phyloP scores from a whole-genome alignment of 192 early-diverging fungal genomes.

The Gigaspora rosea region DNA sequence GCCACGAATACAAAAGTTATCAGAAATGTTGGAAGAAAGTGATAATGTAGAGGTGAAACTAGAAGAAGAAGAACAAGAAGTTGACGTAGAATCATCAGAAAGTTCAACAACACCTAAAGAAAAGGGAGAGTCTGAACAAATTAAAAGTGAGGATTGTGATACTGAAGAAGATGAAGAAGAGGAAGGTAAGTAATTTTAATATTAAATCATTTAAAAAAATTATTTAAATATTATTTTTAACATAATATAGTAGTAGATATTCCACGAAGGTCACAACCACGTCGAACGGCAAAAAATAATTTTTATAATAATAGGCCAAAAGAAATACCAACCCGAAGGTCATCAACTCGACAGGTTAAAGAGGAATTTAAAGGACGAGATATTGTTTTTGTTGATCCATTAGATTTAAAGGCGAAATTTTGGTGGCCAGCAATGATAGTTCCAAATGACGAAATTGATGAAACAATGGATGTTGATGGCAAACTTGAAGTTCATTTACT shows the following conservation, averaged over 20 bases:
- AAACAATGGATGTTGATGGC: slow-evolving; percentile 17
- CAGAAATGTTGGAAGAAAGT: neutral
- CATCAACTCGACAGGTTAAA: neutral
- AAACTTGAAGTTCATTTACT: slow-evolving; percentile 24
- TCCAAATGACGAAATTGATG: slow-evolving; percentile 14
- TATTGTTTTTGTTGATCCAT: slow-evolving; percentile 18
- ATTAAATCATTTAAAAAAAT: neutral
- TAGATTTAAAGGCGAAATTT: slow-evolving; percentile 13
- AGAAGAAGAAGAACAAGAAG: neutral
- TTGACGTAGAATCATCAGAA: neutral
- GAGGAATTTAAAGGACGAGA: slow-evolving; percentile 14
- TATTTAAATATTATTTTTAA: neutral
- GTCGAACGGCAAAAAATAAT: neutral
- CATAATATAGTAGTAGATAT: neutral
- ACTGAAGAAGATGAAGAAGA: neutral
- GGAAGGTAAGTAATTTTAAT: neutral
- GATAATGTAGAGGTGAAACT: neutral
- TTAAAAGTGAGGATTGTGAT: slow-evolving; percentile 6
- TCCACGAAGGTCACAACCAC: neutral
- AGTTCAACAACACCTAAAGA: neutral
- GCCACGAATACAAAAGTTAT: neutral
- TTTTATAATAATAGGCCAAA: neutral
- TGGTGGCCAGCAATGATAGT: slow-evolving; percentile 21
- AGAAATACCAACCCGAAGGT: neutral
- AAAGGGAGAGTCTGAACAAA: neutral